Percentiles rank a stretch among this genome's conserved stretches.
phyloP scores from a whole-genome alignment of 2,329 filamentous ascomycete species.

The Ophiosphaerella narmari region DNA sequence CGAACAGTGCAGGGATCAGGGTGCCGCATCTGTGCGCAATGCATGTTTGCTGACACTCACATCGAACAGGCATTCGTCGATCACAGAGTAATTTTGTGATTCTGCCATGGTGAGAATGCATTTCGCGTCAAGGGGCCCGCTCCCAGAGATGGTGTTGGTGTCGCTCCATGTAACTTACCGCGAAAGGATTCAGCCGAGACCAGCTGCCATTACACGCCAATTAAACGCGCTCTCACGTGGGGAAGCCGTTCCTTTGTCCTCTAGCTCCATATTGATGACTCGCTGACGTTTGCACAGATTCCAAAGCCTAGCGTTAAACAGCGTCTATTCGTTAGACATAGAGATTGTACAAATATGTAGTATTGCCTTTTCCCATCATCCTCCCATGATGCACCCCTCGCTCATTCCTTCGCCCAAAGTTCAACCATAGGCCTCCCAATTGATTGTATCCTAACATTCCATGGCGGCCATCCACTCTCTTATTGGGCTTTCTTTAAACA shows the following conservation, averaged over 20 bases:
- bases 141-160: slow-evolving; percentile 18
- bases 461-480: neutral
- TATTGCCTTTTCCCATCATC: neutral
- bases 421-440: too few relatives aligned
- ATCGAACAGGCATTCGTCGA: slow-evolving; percentile 39
- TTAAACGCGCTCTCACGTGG: slow-evolving; percentile 24
- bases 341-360: slow-evolving; percentile 11
- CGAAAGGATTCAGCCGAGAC: slow-evolving; percentile 9
- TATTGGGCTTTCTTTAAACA: neutral
- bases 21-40: slow-evolving; percentile 18
- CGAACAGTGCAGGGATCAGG: slow-evolving; percentile 23
- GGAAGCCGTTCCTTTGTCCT: neutral
- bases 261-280: neutral
- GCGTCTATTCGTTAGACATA: slow-evolving; percentile 9
- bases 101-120: slow-evolving; percentile 33
- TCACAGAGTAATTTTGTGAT: slow-evolving; percentile 32
- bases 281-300: neutral
- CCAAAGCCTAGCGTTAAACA: neutral
- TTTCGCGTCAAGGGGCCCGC: slow-evolving; percentile 2
- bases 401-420: neutral
- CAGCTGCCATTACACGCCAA: slow-evolving; percentile 14
- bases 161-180: neutral
- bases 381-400: neutral
- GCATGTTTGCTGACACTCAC: slow-evolving; percentile 31
- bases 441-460: neutral